These are phyloP conservation scores for Schizophyllum amplum DNA, from an alignment of 1,284 basidiomycete species.

Conservation along the genomic window DNA sequence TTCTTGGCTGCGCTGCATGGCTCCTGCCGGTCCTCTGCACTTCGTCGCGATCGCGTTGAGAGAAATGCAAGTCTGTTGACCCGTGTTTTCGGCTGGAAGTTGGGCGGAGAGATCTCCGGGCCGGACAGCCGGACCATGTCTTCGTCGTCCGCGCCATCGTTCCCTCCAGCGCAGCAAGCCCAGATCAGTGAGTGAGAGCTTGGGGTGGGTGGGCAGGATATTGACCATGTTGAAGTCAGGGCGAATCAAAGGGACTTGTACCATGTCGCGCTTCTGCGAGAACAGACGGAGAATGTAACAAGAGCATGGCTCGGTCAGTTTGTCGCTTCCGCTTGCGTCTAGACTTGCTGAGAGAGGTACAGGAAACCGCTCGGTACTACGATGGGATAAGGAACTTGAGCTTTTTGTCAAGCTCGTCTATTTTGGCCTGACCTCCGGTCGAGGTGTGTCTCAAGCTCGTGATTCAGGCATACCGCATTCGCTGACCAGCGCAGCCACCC, in stretches of 20 bases:
- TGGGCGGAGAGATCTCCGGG: constrained; percentile 5
- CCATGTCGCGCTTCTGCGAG: constrained; percentile 67
- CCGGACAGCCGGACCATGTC: constrained; percentile 19
- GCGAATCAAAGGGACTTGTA: constrained; percentile 81
- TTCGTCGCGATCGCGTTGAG: neutral
- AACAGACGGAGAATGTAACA: constrained; percentile 69
- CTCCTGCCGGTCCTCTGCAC: neutral
- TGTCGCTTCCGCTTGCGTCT: neutral
- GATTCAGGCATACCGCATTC: constrained; percentile 1
- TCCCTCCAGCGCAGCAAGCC: constrained; percentile 73
- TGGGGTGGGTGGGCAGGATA: constrained; percentile 7
- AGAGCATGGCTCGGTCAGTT: constrained; percentile 70
- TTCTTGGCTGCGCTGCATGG: constrained; percentile 35
- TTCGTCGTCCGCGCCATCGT: constrained; percentile 28
- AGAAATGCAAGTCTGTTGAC: neutral
- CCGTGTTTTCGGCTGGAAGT: constrained; percentile 1
- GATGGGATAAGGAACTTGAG: constrained; percentile 77
- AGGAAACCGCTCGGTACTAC: constrained; percentile 85
- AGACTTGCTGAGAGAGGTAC: constrained; percentile 6
- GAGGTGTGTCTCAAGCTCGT: constrained; percentile 37
- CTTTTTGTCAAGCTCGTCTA: constrained; percentile 66
- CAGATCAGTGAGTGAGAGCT: constrained; percentile 64
- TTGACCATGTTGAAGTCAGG: constrained; percentile 46
- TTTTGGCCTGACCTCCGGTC: constrained; percentile 69
- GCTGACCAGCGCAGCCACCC: constrained; percentile 44